These are phyloP conservation scores for Umbelopsis sp. DNA, from an alignment of 192 early-diverging fungal genomes.

Conservation along the genomic window DNA sequence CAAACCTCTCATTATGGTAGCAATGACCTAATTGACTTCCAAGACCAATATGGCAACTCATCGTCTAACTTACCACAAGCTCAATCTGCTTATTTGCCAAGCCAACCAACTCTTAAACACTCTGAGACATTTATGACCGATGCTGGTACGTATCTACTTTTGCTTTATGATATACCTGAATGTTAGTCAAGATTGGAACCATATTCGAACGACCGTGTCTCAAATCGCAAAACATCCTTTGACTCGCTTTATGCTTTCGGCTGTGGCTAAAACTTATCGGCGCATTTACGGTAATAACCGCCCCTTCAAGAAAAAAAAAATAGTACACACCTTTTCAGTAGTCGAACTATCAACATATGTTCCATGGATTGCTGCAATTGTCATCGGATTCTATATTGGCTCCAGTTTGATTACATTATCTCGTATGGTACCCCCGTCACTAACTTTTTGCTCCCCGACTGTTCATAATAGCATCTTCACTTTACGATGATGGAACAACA, in stretches of 20 bases:
- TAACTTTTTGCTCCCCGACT: background rate
- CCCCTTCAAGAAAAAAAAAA: background rate
- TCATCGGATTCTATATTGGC: background rate
- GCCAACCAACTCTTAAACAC: background rate
- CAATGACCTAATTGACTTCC: constrained; percentile 15
- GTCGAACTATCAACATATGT: too few relatives aligned
- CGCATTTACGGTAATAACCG: background rate
- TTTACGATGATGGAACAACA: constrained; percentile 23
- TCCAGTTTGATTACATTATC: too few relatives aligned
- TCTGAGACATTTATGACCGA: constrained; percentile 4
- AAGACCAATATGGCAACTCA: constrained; percentile 14
- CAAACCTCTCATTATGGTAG: constrained; percentile 11
- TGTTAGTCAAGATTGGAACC: background rate
- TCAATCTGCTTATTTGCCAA: background rate
- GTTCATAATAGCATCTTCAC: background rate
- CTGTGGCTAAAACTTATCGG: background rate
- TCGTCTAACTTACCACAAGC: background rate
- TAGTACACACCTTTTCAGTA: too few relatives aligned
- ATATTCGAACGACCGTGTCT: background rate
- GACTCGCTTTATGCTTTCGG: background rate
- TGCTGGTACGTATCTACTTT: constrained; percentile 1
- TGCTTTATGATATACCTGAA: background rate
- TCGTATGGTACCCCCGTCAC: background rate
- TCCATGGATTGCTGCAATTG: background rate
- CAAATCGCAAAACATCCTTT: background rate